phyloP scores from a whole-genome alignment of 495 filamentous ascomycete genomes.

The Penicillium goetzii region DNA sequence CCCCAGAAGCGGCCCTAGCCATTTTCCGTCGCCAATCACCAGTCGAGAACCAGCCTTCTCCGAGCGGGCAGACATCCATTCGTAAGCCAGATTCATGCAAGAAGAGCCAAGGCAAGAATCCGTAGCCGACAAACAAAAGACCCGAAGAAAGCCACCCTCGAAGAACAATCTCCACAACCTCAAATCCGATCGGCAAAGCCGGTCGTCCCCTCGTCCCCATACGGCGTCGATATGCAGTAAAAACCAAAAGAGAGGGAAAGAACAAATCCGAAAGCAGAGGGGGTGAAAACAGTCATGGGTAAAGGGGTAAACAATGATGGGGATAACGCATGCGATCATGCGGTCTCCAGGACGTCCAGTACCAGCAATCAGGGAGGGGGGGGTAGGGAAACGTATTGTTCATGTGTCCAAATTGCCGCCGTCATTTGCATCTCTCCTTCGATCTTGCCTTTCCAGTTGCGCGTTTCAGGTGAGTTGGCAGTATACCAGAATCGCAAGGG shows the following conservation, averaged over 20 bases:
- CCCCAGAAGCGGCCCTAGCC: conserved; percentile 58
- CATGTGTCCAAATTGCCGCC: conserved; percentile 29
- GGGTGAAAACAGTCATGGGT: conserved; percentile 22
- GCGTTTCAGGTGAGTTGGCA: conserved; percentile 16
- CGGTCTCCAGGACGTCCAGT: conserved; percentile 32
- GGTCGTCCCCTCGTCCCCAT: conserved; percentile 36
- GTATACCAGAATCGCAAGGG: conserved; percentile 23
- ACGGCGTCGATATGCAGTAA: conserved; percentile 35
- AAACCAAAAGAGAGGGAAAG: conserved; percentile 13
- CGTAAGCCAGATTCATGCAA: conserved; percentile 10
- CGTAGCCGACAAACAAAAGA: conserved; percentile 16
- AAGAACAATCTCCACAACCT: conserved; percentile 10
- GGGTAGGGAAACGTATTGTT: conserved; percentile 27
- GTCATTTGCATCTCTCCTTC: conserved; percentile 48
- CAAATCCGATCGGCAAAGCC: conserved; percentile 18
- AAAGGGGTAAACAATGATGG: conserved; percentile 20
- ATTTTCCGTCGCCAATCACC: conserved; percentile 54
- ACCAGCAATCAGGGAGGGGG: conserved; percentile 23
- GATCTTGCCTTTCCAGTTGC: conserved; percentile 33
- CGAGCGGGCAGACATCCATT: conserved; percentile 17
- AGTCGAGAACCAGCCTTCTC: conserved; percentile 18
- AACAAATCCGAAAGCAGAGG: conserved; percentile 23
- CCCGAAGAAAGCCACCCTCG: conserved; percentile 22
- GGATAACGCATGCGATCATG: conserved; percentile 26
- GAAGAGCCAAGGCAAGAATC: conserved; percentile 19